phyloP scores from a whole-genome alignment of 2,329 filamentous ascomycete species.

The Madurella fahalii region DNA sequence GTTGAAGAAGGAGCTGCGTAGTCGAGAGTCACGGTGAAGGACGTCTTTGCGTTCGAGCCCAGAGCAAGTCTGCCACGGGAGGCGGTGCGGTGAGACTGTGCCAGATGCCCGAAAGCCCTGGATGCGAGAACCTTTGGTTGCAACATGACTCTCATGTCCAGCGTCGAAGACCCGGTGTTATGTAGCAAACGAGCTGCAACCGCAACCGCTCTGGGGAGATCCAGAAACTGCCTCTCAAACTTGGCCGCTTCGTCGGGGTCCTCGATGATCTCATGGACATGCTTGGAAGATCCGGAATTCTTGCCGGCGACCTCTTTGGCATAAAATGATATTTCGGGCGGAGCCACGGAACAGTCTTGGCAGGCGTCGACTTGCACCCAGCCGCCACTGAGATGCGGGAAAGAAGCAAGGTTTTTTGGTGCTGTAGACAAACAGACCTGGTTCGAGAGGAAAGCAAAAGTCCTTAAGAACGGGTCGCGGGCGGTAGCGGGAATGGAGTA shows the following conservation, averaged over 20 bases:
- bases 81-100: constrained; percentile 11
- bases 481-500: constrained; percentile 10
- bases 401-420: neutral
- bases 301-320: neutral
- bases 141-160: constrained; percentile 13
- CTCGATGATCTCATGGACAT: constrained; percentile 9
- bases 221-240: constrained; percentile 14
- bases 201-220: constrained; percentile 15
- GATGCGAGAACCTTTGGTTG: constrained; percentile 18
- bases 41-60: neutral
- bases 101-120: constrained; percentile 14
- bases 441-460: constrained; percentile 11
- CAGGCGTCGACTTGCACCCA: constrained; percentile 16
- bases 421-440: constrained; percentile 2
- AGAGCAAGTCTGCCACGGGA: constrained; percentile 4
- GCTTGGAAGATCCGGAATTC: neutral
- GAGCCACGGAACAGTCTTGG: constrained; percentile 13
- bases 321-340: constrained; percentile 13
- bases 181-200: constrained; percentile 7
- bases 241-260: constrained; percentile 16
- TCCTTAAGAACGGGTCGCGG: constrained; percentile 17
- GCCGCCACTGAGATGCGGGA: constrained; percentile 6
- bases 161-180: neutral
- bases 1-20: neutral
- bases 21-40: constrained; percentile 8